Conservation (phyloP, 2,329 filamentous ascomycete genomes). For the Xylariaceae sp. region DNA sequence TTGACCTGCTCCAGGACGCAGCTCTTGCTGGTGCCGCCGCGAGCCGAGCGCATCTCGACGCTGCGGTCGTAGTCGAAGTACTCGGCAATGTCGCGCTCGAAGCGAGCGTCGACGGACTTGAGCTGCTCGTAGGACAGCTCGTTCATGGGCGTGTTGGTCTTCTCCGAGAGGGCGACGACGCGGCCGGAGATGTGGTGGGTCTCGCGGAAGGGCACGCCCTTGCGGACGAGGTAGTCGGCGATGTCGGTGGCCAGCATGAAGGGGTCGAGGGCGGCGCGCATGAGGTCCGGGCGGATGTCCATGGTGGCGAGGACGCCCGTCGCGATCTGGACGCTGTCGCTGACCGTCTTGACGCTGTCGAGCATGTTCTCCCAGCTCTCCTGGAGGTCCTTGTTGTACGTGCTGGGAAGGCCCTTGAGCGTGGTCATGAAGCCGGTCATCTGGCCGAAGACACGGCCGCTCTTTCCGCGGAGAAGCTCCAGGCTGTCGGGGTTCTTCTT, state of each 20-base stretch:
- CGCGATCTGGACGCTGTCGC: conserved; percentile 76
- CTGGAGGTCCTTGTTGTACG: conserved; percentile 91
- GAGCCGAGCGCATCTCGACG: conserved; percentile 72
- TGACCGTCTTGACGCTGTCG: conserved; percentile 75
- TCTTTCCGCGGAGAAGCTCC: conserved; percentile 22
- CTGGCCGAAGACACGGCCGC: conserved; percentile 42
- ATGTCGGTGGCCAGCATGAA: conserved; percentile 77
- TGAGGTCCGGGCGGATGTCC: conserved; percentile 63
- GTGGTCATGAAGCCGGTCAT: conserved; percentile 68
- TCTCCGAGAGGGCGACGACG: conserved; percentile 66
- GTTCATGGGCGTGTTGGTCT: conserved; percentile 63
- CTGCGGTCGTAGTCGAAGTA: conserved; percentile 78
- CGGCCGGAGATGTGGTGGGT: conserved; percentile 76
- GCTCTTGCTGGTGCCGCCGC: conserved; percentile 65
- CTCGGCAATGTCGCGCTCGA: conserved; percentile 55
- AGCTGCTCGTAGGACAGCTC: conserved; percentile 53
- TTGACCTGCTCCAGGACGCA: conserved; percentile 61
- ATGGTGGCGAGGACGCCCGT: conserved; percentile 75
- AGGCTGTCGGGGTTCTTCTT: conserved; percentile 82
- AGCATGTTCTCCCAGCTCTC: conserved; percentile 83
- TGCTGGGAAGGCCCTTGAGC: conserved; percentile 65
- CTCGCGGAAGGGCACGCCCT: conserved; percentile 74
- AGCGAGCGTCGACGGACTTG: conserved; percentile 4
- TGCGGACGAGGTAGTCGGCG: conserved; percentile 61
- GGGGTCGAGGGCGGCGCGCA: conserved; percentile 71